Evolutionary conservation across 768 basidiomycete genomes (phyloP), one percentile per base, ranked within the genome.

Genomic region (Mycena maculata): DNA sequence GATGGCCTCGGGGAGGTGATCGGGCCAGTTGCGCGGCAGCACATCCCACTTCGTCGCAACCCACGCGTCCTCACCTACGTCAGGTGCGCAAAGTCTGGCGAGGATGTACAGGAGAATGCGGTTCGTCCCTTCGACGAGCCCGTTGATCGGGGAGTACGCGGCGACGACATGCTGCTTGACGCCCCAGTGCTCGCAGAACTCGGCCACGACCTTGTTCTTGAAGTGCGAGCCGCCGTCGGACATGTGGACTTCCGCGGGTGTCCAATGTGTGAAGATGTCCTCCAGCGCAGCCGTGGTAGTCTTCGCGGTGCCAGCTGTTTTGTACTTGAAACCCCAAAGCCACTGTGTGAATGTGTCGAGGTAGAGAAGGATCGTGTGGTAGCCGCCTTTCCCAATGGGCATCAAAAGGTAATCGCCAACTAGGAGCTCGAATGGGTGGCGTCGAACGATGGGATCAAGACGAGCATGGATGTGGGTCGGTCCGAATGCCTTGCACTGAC

Each of bases 341-440:
- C 63, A 47, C 39, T 53, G 52, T 1, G 31, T 31, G n/a, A 28
- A 53, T 1, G 13, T 56, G 31, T 77, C 76, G 1, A 74, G 25
- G 41, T 61, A 71, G 5, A 76, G 15, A 0, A 54, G 56, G 0
- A 73, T 25, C 1, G 61, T 73, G 9, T 68, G 28, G 42, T 58
- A 74, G 1, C 74, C 72, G 6, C 71, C 72, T 27, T 62, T 71
- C 0, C 71, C 75, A 1, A 22, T 41, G 0, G 75, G 76, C 42
- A 77, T 25, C 1, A 66, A 67, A 23, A 76, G 47, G 47, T 78
- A 78, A 60, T 78, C 75, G 1, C 59, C 76, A 0, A 73, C 73
- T 0, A 77, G 3, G 2, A 78, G 57, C 45, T 77, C 71, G 52
- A 77, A 77, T 3, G 76, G 79, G 27, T 73, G 55, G 33, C 33